These are phyloP conservation scores for Cryphonectria nitschkei DNA, from an alignment of 2,329 filamentous ascomycete species.

Conservation along the genomic window DNA sequence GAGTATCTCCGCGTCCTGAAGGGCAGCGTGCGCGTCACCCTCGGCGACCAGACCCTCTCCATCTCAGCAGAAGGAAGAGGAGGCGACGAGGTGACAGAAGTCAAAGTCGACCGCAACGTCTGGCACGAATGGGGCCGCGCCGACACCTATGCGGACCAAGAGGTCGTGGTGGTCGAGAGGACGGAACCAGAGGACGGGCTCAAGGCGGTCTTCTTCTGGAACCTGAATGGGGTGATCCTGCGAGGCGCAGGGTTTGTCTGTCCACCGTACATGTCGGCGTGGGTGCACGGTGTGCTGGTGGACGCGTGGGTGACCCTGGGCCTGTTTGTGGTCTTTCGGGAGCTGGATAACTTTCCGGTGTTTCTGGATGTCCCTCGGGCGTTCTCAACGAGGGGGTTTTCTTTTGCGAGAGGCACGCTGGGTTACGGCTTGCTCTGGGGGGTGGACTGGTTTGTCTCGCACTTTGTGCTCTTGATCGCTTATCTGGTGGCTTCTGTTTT, in stretches of 20 bases:
- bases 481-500: constrained; percentile 18
- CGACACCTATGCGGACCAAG: constrained; percentile 36
- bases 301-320: constrained; percentile 38
- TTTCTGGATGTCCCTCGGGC: constrained; percentile 35
- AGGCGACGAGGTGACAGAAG: constrained; percentile 33
- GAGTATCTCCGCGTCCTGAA: constrained; percentile 49
- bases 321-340: constrained; percentile 36
- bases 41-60: constrained; percentile 30
- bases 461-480: constrained; percentile 17
- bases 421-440: constrained; percentile 15
- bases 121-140: constrained; percentile 54
- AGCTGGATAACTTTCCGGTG: constrained; percentile 39
- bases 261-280: constrained; percentile 27
- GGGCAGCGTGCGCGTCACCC: constrained; percentile 39
- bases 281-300: constrained; percentile 30
- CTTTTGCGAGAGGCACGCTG: constrained; percentile 31
- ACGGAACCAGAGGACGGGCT: constrained; percentile 49
- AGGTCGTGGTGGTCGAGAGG: constrained; percentile 49
- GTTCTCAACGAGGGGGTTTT: constrained; percentile 31
- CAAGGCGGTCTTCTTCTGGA: constrained; percentile 55
- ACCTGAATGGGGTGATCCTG: constrained; percentile 49
- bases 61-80: constrained; percentile 30
- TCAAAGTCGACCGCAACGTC: constrained; percentile 41
- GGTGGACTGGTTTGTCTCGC: constrained; percentile 19
- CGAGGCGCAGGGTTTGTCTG: constrained; percentile 25